Evolutionary conservation across 2,329 filamentous ascomycete genomes (phyloP), one percentile per base, ranked within the genome.

Genomic region (Allantophomopsis cytisporea): DNA sequence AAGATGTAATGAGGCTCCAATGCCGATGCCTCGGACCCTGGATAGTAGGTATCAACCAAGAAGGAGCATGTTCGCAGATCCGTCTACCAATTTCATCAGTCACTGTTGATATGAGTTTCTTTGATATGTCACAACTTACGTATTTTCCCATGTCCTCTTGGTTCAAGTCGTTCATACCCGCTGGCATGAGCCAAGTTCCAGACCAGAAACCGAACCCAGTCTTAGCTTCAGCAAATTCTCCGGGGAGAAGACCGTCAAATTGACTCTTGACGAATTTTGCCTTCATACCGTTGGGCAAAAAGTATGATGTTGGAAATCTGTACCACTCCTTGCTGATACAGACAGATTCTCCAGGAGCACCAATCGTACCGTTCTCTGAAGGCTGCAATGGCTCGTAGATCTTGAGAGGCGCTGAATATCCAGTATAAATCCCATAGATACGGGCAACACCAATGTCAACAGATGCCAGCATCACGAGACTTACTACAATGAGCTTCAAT

Each of bases 251-350:
- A 2, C 91, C 91, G 7, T 73, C 72, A 58, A 98, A 98, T 47
- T 91, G 86, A 50, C 85, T 94, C 47, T 82, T 84, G 50, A 98
- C 66, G 53, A 95, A 98, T 50, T 91, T 94, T 50, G 84, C 82
- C 47, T 75, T 80, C 65, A 91, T 83, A 37, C 76, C 73, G n/a
- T 78, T 66, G 0, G 91, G 89, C 3, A 98, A 67, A 56, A 91
- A 87, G 63, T 87, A 96, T 0, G 88, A 93, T 1, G 83, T 89
- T 2, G 91, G 89, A 55, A 95, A 96, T 30, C 91, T 83, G 59
- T 98, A 95, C 91, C 91, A 98, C 56, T 98, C 91, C 57, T 96
- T 98, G 20, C 85, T 87, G 31, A 94, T 73, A 57, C 91, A 98
- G 2, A 98, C 75, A 14, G 69, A 77, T 45, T 85, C 80, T 13